Conservation (phyloP, 139 green algal genomes). For the Coccomyxa sp. region DNA sequence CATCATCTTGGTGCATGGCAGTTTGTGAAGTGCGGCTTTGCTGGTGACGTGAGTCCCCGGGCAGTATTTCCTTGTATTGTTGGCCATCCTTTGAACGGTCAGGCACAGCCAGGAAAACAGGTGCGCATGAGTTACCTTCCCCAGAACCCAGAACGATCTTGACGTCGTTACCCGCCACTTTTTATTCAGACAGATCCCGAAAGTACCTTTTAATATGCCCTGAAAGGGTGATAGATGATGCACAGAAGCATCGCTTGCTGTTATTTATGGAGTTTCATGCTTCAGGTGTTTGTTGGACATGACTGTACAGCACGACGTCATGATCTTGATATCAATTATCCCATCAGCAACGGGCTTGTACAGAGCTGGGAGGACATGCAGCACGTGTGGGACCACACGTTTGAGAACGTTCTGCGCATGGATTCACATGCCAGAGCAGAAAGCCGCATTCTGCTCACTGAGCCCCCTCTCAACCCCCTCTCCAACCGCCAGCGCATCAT, state of each 20-base stretch:
- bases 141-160: neutral
- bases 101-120: neutral
- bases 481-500: slow-evolving; percentile 56
- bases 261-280: neutral
- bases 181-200: too few species aligned
- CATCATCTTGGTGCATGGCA: slow-evolving; percentile 6
- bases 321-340: slow-evolving; percentile 61
- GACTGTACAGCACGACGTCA: slow-evolving; percentile 38
- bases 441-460: slow-evolving; percentile 63
- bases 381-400: slow-evolving; percentile 62
- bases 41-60: slow-evolving; percentile 59
- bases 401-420: slow-evolving; percentile 33
- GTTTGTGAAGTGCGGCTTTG: slow-evolving; percentile 70
- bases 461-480: slow-evolving; percentile 57
- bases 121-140: neutral
- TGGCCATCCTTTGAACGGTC: slow-evolving; percentile 22
- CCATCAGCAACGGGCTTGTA: slow-evolving; percentile 71
- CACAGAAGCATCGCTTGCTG: too few species aligned
- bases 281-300: slow-evolving; percentile 44
- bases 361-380: slow-evolving; percentile 69
- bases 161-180: too few species aligned
- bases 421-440: slow-evolving; percentile 16
- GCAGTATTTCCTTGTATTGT: slow-evolving; percentile 61
- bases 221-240: too few species aligned
- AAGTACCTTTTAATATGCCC: too few species aligned